These are phyloP conservation scores for Silene noctiflora DNA, from an alignment of 179 eudicot species.

Conservation along the genomic window DNA sequence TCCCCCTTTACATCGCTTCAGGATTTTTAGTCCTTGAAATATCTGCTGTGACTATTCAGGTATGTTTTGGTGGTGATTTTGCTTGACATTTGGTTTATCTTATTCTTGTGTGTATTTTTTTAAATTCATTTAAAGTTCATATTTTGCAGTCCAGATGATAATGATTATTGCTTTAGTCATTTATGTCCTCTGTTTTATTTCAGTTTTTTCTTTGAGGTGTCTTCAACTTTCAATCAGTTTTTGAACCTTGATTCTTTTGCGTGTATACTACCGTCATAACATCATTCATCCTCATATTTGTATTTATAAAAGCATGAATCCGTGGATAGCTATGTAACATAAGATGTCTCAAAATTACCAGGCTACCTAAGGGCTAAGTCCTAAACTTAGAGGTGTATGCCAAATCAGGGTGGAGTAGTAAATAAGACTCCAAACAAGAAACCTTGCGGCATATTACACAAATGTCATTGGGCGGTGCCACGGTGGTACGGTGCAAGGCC, in stretches of 20 bases:
- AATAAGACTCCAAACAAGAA: too few species aligned
- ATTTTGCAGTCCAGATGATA: neutral
- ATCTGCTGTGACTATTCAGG: slow-evolving; percentile 61
- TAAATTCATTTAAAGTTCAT: neutral
- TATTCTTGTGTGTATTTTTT: neutral
- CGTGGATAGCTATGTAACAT: neutral
- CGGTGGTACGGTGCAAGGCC: too few species aligned
- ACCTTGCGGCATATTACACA: too few species aligned
- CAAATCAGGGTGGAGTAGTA: too few species aligned
- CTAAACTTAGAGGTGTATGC: neutral
- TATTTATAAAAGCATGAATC: neutral
- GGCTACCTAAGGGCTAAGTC: too few species aligned
- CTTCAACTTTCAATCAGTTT: too few species aligned
- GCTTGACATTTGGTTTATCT: neutral
- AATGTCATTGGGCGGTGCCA: too few species aligned
- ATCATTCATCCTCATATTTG: too few species aligned
- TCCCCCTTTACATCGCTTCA: slow-evolving; percentile 74
- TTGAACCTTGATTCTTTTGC: too few species aligned
- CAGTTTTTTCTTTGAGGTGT: too few species aligned
- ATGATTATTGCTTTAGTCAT: neutral
- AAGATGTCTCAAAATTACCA: neutral
- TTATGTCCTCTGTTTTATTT: neutral
- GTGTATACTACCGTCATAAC: neutral
- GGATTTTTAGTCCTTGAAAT: slow-evolving; percentile 66
- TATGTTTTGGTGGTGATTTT: slow-evolving; percentile 22